These are phyloP conservation scores for Hirsutella thompsonii DNA, from an alignment of 2,329 filamentous ascomycete genomes.

Conservation along the genomic window DNA sequence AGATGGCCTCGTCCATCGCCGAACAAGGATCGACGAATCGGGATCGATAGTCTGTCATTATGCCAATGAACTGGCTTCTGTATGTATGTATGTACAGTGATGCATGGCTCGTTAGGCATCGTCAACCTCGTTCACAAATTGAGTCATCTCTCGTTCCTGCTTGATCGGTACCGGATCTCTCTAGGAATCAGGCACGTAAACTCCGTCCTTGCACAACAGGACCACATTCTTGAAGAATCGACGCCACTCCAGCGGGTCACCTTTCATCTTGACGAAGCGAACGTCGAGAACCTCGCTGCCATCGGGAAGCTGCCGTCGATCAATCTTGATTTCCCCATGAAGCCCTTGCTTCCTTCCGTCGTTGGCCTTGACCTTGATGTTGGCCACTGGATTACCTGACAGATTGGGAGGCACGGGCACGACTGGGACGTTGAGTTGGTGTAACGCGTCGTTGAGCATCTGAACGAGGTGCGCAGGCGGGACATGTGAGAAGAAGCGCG, in stretches of 20 bases:
- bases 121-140: background rate
- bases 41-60: too few species aligned
- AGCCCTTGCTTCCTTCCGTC: constrained; percentile 62
- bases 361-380: constrained; percentile 60
- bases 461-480: constrained; percentile 64
- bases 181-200: constrained; percentile 42
- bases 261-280: constrained; percentile 86
- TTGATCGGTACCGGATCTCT: constrained; percentile 10
- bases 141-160: background rate
- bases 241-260: constrained; percentile 92
- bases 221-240: constrained; percentile 95
- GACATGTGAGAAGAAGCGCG: constrained; percentile 82
- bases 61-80: too few species aligned
- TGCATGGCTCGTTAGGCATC: background rate
- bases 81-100: background rate
- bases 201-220: constrained; percentile 72
- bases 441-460: constrained; percentile 67
- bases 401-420: constrained; percentile 32
- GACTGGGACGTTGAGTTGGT: constrained; percentile 72
- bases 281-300: constrained; percentile 62
- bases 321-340: constrained; percentile 63
- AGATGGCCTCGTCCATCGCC: too few species aligned
- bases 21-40: constrained; percentile 8
- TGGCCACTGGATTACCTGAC: constrained; percentile 43
- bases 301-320: constrained; percentile 46